Evolutionary conservation across 306 rosid species (phyloP), one percentile per base, ranked within the genome.

Genomic region (Sechiopsis laciniata): DNA sequence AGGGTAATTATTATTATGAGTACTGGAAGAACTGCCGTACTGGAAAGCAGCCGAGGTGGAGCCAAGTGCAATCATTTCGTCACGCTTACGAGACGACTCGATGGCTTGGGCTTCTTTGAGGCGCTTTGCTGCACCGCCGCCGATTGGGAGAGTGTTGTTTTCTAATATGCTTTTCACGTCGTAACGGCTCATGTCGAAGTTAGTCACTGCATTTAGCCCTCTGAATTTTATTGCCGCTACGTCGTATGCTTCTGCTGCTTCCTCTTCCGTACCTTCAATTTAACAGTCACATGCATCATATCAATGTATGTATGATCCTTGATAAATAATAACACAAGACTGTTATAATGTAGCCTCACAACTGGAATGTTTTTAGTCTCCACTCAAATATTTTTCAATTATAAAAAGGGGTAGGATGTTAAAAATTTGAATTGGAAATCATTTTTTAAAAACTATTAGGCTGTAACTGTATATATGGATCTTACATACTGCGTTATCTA

Each of bases 191-290:
- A 91, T 95, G 84, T 95, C 99, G 7, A 95, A 95, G 85, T 95
- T 95, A 1, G 99, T 95, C 0, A 95, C 99, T 0, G 99, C 99
- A 20, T 89, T 95, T 0, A 95, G 85, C 6, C 99, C 99, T 76
- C 99, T 76, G 77, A 95, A 95, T 77, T 95, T 95, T 69, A 95
- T 95, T 0, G 99, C 99, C 0, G 99, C 99, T 61, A 95, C 89
- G 88, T 95, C 99, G 16, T 95, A 95, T 3, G 99, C 99, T 77
- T 95, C 99, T 32, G 99, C 99, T 37, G 99, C 99, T 80, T 95
- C 97, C 79, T 95, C 97, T 81, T 95, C 97, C 0, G 99, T 95
- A 54, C 95, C 99, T 94, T 35, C 10, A 64, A 9, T 46, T 46
- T 40, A 8, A 40, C 46, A 37, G 29, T 2, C 29, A 26, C 29